Base-by-base conservation (phyloP, 495 filamentous ascomycete species). In the Aspergillus baeticus region DNA sequence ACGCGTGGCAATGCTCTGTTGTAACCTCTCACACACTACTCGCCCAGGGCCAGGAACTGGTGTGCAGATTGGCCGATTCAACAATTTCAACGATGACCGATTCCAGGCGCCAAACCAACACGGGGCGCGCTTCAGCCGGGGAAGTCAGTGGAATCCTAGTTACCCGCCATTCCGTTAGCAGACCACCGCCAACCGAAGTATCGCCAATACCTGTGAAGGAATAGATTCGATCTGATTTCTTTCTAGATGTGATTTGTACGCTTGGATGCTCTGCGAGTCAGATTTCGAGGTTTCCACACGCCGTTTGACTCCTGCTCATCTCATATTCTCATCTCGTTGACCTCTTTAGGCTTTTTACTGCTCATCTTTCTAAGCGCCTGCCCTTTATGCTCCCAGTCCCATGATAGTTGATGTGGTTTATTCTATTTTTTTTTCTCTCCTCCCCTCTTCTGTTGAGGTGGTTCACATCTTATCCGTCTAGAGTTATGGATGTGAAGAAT, bases 1-100 rank as follows among this genome's bases (percentile, higher is more conserved):
- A 54, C 90, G 94, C 48, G 94, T 98, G 41, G 94, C 93, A 45
- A 97, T 98, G 91, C 89, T 98, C 54, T 98, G 95, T 74, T 96
- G 91, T 77, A 98, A 97, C 66, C 93, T 92, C 31, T 88, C 88
- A 23, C 82, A 88, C 59, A 80, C 87, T 34, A 96, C 89, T 59
- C 89, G 91, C 42, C 90, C 92, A 31, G 90, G 91, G 35, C 91
- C 92, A 52, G 88, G 88, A 35, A 84, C 84, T 47, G 85, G 89
- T 10, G 73, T 81, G 64, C 86, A 80, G 68, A 74, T 81, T 44
- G 77, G 77, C 51, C 81, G 84, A 54, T 84, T 72, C 61, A 72
- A 69, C 60, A 82, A 84, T 54, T 81, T 85, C 74, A 81, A 68
- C 38, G 74, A 77, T 14, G 75, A 79, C n/a, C 63, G 74, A 42